phyloP scores from a whole-genome alignment of 2,329 filamentous ascomycete genomes.

The Cercospora berteroae region DNA sequence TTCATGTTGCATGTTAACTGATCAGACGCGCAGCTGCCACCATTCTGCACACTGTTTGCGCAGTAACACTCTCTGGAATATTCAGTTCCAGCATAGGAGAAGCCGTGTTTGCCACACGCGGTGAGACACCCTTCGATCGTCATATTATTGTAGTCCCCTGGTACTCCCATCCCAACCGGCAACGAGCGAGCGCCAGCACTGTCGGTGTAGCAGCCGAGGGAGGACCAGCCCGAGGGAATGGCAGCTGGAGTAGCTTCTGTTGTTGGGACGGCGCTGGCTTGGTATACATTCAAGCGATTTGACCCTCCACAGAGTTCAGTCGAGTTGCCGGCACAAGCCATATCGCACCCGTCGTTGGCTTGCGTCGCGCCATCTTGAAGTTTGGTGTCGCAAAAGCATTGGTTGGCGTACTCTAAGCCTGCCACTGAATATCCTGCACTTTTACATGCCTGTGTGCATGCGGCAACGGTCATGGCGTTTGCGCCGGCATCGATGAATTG shows the following conservation, averaged over 20 bases:
- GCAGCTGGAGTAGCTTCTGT: conserved; percentile 5
- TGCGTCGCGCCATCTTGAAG: conserved; percentile 13
- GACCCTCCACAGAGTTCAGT: conserved; percentile 31
- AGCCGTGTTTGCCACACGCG: conserved; percentile 23
- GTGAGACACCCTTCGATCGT: conserved; percentile 37
- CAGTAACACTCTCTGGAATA: conserved; percentile 29
- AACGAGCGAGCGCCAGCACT: conserved; percentile 3
- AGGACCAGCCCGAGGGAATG: conserved; percentile 26
- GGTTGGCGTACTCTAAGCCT: conserved; percentile 28
- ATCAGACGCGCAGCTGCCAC: conserved; percentile 6
- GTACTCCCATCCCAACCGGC: conserved; percentile 20
- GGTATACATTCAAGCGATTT: conserved; percentile 32
- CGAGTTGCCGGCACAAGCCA: conserved; percentile 33
- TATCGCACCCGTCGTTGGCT: conserved; percentile 30
- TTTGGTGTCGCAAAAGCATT: conserved; percentile 36
- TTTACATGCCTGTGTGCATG: conserved; percentile 30
- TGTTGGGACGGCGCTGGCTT: conserved; percentile 9
- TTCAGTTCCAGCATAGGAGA: conserved; percentile 37
- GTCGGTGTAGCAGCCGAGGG: conserved; percentile 29
- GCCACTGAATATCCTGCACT: conserved; percentile 33
- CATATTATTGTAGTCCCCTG: conserved; percentile 32
- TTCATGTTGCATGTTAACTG: conserved; percentile 28
- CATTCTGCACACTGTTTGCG: conserved; percentile 10
- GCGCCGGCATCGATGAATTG: conserved; percentile 25
- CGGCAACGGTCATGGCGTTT: conserved; percentile 12